Evolutionary conservation across 345 rosid genomes (phyloP), one percentile per base, ranked within the genome.

Genomic region (Syzygium jambos): DNA sequence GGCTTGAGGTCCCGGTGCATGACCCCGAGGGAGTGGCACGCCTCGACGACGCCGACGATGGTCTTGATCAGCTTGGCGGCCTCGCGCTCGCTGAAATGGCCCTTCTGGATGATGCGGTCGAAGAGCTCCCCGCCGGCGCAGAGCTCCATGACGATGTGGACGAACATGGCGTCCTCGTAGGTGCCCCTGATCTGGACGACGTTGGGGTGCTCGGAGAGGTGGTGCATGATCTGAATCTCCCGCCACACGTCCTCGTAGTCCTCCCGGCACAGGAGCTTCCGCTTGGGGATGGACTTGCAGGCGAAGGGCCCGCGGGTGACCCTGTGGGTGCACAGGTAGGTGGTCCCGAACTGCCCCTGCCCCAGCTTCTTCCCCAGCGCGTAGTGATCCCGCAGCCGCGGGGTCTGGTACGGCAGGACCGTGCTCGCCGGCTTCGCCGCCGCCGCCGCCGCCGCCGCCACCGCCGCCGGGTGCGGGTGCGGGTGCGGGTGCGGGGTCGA

Each of bases 181-280:
- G 99, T 96, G 29, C 95, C 99, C 88, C 94, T 94, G 91, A 97
- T 96, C 88, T 88, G 94, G 38, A 97, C 99, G 11, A 97, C 99
- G 85, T 94, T 93, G 14, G 89, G 94, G 87, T 97, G 98, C 87
- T 94, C 99, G 2, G 99, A 95, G 34, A 97, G 89, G 84, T 97
- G 99, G 87, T 97, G 99, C 99, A 97, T 97, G 94, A 97, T 97
- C 96, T 97, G 99, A 91, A 97, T 96, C 95, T 97, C 99, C 34
- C 98, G 84, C 98, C 99, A 95, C 1, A 97, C 99, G 82, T 97
- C 99, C 52, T 97, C 99, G 86, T 94, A 97, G 86, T 96, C 99
- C 89, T 97, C 99, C 41, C 93, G 95, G 91, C 99, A 97, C 1
- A 97, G 88, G 34, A 97, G 98, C 89, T 97, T 97, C 23, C 99